Evolutionary conservation across 495 filamentous ascomycete species (phyloP), one percentile per base, ranked within the genome.

Genomic region (Immersiella caudata): DNA sequence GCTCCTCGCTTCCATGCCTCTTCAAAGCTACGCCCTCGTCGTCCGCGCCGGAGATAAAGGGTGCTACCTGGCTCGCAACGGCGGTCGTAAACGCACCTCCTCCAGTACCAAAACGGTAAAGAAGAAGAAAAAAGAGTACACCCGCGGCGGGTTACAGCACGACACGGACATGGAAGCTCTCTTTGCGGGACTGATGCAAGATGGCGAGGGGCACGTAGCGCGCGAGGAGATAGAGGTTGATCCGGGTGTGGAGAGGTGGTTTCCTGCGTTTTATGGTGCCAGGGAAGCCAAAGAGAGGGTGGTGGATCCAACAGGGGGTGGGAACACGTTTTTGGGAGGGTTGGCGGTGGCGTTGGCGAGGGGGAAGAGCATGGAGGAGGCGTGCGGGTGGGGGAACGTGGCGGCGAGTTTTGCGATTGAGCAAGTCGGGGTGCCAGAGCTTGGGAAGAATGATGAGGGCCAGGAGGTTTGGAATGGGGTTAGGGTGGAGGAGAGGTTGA

Each of bases 381-480:
- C 93, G 6, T 88, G 91, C 12, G 83, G 87, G 0, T 91, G 88
- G 85, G 95, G 89, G 5, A 90, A 85, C n/a, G 87, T 98, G 14
- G 91, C 93, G 3, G 94, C 95, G 0, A 93, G 94, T 64, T 95
- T 97, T 75, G 92, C 92, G 11, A 95, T 99, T 69, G 94, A 99
- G 78, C 94, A 98, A 73, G 88, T 95, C 66, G 94, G 95, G 0
- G 86, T 94, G 68, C 95, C 95, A 24, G 78, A 76, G 22, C 73
- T 94, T 6, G 81, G 78, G 22, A 75, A 72, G 29, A 79, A 83
- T 66, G 77, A 74, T 7, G 75, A 85, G 46, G 87, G 85, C 18
- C 77, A 71, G 57, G 93, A 96, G 78, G 86, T 83, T 65, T 97
- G 93, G 93, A 96, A 97, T 79, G 89, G 85, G 5, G 80, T 82